Percentiles rank a stretch among this genome's conserved stretches.
Conservation (phyloP, 202 grass and related monocot genomes). For the Hordeum pubiflorum region DNA sequence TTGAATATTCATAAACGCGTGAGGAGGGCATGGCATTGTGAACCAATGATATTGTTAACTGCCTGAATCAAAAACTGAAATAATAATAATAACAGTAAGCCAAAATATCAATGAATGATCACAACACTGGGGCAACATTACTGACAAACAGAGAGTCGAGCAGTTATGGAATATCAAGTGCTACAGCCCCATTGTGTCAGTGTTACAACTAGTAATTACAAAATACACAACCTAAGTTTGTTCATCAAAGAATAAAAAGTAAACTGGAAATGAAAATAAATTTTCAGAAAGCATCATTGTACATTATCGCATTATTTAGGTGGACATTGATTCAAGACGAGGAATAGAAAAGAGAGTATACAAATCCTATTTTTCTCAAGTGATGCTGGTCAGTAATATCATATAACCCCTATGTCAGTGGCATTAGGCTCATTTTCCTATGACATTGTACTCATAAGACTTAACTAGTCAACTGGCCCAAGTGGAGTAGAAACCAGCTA, state of each 20-base stretch:
- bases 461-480: neutral
- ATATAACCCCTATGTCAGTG: constrained; percentile 2
- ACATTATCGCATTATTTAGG: neutral
- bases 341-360: neutral
- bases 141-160: neutral
- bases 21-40: neutral
- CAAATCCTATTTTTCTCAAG: neutral
- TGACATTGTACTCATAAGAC: neutral
- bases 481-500: neutral
- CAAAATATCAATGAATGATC: neutral
- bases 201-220: constrained; percentile 15
- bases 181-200: neutral
- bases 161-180: neutral
- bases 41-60: neutral
- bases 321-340: constrained; percentile 6
- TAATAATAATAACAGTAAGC: neutral
- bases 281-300: neutral
- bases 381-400: neutral
- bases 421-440: neutral
- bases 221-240: neutral
- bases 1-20: constrained; percentile 6
- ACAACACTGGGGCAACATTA: neutral
- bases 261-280: neutral
- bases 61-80: constrained; percentile 3
- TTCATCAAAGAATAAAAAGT: neutral